A percentile compares a stretch with the other conserved stretches of the same genome.
phyloP scores from a whole-genome alignment of 352 stramenopile species.

The Blastocystis sp. region DNA sequence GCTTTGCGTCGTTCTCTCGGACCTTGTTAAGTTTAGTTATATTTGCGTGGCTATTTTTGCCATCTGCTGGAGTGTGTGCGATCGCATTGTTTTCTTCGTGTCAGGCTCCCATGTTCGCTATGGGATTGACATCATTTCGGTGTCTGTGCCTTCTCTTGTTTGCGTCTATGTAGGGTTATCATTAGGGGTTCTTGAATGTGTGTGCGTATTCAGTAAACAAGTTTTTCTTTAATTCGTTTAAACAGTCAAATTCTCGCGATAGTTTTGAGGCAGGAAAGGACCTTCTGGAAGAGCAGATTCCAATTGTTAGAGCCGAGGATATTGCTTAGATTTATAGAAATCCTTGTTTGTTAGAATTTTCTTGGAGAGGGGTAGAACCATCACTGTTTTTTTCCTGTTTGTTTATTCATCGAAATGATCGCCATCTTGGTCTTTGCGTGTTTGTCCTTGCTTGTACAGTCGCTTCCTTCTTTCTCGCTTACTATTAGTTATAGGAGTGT shows the following conservation, averaged over 20 bases:
- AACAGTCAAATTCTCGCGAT: not conserved
- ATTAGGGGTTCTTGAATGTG: conserved; percentile 45
- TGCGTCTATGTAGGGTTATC: not conserved
- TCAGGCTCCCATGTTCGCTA: not conserved
- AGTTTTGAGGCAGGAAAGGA: not conserved
- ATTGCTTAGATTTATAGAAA: not conserved
- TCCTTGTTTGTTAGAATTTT: too few relatives aligned
- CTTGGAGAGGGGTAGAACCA: too few relatives aligned
- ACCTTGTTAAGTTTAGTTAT: not conserved
- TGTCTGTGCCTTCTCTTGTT: conserved; percentile 16
- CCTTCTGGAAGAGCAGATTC: not conserved
- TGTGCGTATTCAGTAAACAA: conserved; percentile 45
- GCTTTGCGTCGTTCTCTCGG: not conserved
- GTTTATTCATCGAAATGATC: too few relatives aligned
- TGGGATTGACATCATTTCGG: not conserved
- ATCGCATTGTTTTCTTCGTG: not conserved
- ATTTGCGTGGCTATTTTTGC: not conserved
- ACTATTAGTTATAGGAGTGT: too few relatives aligned
- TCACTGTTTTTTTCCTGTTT: too few relatives aligned
- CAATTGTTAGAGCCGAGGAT: not conserved
- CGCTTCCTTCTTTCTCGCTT: too few relatives aligned
- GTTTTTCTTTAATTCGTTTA: conserved; percentile 42
- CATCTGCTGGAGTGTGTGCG: not conserved
- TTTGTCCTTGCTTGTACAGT: too few relatives aligned
- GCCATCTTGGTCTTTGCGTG: too few relatives aligned